Conservation (phyloP, 352 stramenopile species). For the Pilasporangium apinafurcum region DNA sequence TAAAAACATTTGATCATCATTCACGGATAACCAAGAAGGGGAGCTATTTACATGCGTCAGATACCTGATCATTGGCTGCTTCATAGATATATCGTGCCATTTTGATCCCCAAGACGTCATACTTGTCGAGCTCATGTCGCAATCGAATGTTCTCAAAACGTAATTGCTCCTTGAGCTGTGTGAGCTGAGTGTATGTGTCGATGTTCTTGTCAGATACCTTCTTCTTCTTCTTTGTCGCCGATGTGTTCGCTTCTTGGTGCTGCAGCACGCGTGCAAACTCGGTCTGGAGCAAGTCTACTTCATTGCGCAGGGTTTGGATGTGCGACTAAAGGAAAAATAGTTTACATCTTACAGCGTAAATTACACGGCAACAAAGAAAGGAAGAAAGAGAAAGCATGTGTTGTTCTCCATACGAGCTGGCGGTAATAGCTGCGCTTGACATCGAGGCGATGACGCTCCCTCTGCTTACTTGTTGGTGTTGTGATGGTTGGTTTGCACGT, state of each 20-base stretch:
- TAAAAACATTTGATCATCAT: slow-evolving; percentile 11
- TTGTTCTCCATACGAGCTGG: slow-evolving; percentile 12
- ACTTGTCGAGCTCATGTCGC: slow-evolving; percentile 31
- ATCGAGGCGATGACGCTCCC: slow-evolving; percentile 43
- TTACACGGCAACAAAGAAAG: slow-evolving; percentile 6
- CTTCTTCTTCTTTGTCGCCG: no score
- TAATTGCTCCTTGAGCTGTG: slow-evolving; percentile 37
- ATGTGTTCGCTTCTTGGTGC: no score
- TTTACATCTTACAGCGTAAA: slow-evolving; percentile 19
- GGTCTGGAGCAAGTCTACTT: slow-evolving; percentile 16
- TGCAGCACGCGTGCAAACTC: background rate
- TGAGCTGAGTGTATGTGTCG: slow-evolving; percentile 42
- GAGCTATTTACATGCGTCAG: no score
- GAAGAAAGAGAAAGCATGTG: background rate
- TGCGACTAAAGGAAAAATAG: no score
- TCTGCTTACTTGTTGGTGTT: no score
- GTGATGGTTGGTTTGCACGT: no score
- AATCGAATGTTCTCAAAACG: slow-evolving; percentile 39
- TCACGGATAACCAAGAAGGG: no score
- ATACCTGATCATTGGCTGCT: no score
- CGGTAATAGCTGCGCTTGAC: slow-evolving; percentile 43
- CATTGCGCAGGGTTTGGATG: no score
- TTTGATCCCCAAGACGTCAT: slow-evolving; percentile 31
- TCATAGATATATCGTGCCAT: no score
- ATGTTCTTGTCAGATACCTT: slow-evolving; percentile 16